These are phyloP conservation scores for Rhizopus arrhizus DNA, from an alignment of 371 early-diverging fungal species.

Conservation along the genomic window DNA sequence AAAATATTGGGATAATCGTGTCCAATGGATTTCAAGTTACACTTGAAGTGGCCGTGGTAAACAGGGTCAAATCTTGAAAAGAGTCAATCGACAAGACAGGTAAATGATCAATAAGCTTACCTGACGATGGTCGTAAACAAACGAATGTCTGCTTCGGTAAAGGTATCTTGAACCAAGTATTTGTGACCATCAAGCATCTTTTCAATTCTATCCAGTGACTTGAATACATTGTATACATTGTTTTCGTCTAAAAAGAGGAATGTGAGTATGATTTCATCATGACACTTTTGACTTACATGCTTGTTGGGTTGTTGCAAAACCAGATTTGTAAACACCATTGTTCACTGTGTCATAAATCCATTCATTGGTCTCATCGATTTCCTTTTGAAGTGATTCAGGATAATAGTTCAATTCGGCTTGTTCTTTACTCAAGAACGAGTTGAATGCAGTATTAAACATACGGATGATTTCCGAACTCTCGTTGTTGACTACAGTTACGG, in stretches of 20 bases:
- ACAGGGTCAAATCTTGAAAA: conserved; percentile 76
- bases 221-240: conserved; percentile 73
- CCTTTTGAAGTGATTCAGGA: conserved; percentile 68
- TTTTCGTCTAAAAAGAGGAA: conserved; percentile 56
- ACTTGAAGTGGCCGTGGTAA: conserved; percentile 90
- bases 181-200: conserved; percentile 68
- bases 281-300: conserved; percentile 58
- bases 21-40: conserved; percentile 82
- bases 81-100: background rate
- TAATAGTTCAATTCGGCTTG: conserved; percentile 72
- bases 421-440: conserved; percentile 68
- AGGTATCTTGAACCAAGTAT: conserved; percentile 72
- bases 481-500: conserved; percentile 77
- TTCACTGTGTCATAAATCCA: conserved; percentile 90
- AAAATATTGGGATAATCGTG: conserved; percentile 86
- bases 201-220: conserved; percentile 86
- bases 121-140: conserved; percentile 91
- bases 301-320: conserved; percentile 89
- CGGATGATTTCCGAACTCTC: conserved; percentile 95
- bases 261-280: background rate
- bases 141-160: conserved; percentile 93
- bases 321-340: conserved; percentile 86
- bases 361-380: conserved; percentile 86
- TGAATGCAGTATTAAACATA: conserved; percentile 89
- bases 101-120: conserved; percentile 27